Evolutionary conservation across 2,329 filamentous ascomycete genomes (phyloP).

Genomic region (Hymenoscyphus fraxineus): DNA sequence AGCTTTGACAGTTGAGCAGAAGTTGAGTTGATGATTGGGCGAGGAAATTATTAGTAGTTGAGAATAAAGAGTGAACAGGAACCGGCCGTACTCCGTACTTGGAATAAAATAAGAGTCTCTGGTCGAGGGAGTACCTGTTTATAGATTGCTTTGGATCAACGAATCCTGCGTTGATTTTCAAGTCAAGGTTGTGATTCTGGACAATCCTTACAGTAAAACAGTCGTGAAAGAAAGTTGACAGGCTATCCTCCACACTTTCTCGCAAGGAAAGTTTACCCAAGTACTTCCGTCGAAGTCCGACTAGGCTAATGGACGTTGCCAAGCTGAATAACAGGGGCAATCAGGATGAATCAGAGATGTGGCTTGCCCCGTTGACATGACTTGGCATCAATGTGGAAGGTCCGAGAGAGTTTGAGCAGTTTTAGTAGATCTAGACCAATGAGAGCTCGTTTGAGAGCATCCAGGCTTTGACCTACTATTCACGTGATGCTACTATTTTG

Average conservation of each 20-base stretch:
- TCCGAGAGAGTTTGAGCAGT: conserved; percentile 1
- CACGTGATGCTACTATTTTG: neutral
- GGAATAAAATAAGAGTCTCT: neutral
- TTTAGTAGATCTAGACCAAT: neutral
- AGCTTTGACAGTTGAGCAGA: conserved; percentile 4
- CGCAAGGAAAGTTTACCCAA: neutral
- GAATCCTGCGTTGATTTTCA: neutral
- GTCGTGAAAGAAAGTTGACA: neutral
- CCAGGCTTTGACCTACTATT: neutral
- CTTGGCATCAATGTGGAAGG: neutral
- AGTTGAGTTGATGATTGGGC: neutral
- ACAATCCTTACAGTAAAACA: neutral
- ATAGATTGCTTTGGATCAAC: neutral
- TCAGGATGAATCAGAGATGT: neutral
- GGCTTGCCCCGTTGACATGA: neutral
- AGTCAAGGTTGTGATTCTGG: neutral
- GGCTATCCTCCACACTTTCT: neutral
- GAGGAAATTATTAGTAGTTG: neutral
- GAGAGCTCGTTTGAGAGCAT: neutral
- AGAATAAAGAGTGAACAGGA: neutral
- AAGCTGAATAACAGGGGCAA: neutral
- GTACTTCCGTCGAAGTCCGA: neutral
- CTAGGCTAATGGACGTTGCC: too few species aligned
- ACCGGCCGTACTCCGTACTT: conserved; percentile 2
- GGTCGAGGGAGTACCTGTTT: conserved; percentile 11